These are phyloP conservation scores for Pigoraptor vietnamica DNA, from an alignment of 78 protist genomes.

Conservation along the genomic window DNA sequence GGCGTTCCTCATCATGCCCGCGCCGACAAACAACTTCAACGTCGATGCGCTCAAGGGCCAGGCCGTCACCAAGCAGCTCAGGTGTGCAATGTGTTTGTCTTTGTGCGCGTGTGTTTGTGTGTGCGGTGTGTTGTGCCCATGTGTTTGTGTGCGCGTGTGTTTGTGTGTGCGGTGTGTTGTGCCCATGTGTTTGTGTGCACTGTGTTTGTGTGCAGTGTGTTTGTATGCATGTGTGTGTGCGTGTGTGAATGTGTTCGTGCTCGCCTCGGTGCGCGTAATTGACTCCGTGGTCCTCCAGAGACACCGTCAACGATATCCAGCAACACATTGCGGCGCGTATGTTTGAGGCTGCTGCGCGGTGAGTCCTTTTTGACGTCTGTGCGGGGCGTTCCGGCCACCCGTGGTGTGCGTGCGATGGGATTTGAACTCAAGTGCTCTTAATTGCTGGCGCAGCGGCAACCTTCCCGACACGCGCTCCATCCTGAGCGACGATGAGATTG, in stretches of 20 bases:
- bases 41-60: conserved; percentile 69
- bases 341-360: conserved; percentile 40
- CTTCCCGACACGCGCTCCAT: conserved; percentile 41
- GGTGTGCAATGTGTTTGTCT: background rate
- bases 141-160: too few relatives aligned
- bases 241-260: too few relatives aligned
- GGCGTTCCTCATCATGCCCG: conserved; percentile 71
- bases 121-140: background rate
- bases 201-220: background rate
- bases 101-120: background rate
- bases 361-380: background rate
- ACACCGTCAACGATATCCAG: conserved; percentile 28
- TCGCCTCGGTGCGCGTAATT: background rate
- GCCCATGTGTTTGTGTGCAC: background rate
- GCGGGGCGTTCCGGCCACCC: too few relatives aligned
- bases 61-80: conserved; percentile 30
- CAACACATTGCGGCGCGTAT: conserved; percentile 39
- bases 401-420: too few relatives aligned
- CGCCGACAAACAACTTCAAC: conserved; percentile 50
- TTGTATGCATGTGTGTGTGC: background rate
- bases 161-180: too few relatives aligned
- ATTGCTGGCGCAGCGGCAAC: conserved; percentile 46
- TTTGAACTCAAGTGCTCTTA: too few relatives aligned
- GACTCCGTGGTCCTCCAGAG: background rate
- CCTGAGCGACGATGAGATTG: conserved; percentile 28